phyloP scores from a whole-genome alignment of 495 filamentous ascomycete species.

The Hypoxylon rickii region DNA sequence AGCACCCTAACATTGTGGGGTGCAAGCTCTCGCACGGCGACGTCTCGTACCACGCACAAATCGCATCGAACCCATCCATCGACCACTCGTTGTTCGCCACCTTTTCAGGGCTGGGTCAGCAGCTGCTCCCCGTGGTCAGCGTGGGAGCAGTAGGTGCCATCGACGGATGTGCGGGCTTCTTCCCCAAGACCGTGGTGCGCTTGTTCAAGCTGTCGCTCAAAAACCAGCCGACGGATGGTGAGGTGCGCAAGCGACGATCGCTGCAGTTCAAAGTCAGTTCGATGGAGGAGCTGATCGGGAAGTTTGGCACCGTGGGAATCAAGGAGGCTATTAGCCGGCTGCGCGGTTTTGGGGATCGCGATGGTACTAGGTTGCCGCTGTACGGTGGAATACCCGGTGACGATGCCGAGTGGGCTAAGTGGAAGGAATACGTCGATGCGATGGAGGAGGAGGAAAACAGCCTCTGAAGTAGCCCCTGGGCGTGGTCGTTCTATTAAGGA shows the following conservation, averaged over 20 bases:
- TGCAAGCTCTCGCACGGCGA: conserved; percentile 72
- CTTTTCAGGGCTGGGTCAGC: conserved; percentile 69
- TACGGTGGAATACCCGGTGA: conserved; percentile 54
- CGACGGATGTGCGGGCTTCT: conserved; percentile 66
- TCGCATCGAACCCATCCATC: conserved; percentile 54
- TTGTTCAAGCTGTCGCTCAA: conserved; percentile 54
- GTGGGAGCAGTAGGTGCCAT: conserved; percentile 66
- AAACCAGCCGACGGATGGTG: conserved; percentile 31
- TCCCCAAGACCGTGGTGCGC: conserved; percentile 61
- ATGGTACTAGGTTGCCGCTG: conserved; percentile 61
- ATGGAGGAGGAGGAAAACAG: conserved; percentile 32
- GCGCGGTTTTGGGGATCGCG: conserved; percentile 57
- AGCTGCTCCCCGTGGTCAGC: conserved; percentile 62
- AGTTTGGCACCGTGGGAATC: conserved; percentile 61
- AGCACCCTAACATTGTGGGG: conserved; percentile 65
- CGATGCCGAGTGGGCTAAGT: conserved; percentile 38
- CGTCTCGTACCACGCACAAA: conserved; percentile 63
- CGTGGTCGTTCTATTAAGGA: too few species aligned
- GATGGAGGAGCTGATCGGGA: conserved; percentile 64
- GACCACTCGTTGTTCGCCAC: conserved; percentile 60
- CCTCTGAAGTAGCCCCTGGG: too few species aligned
- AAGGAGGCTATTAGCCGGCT: conserved; percentile 63
- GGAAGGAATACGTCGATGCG: conserved; percentile 27
- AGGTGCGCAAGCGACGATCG: conserved; percentile 45
- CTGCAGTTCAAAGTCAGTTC: conserved; percentile 62